Percentiles rank a stretch among this genome's conserved stretches.
These are phyloP conservation scores for Ramularia endophylla DNA, from an alignment of 2,329 filamentous ascomycete species.

Conservation along the genomic window DNA sequence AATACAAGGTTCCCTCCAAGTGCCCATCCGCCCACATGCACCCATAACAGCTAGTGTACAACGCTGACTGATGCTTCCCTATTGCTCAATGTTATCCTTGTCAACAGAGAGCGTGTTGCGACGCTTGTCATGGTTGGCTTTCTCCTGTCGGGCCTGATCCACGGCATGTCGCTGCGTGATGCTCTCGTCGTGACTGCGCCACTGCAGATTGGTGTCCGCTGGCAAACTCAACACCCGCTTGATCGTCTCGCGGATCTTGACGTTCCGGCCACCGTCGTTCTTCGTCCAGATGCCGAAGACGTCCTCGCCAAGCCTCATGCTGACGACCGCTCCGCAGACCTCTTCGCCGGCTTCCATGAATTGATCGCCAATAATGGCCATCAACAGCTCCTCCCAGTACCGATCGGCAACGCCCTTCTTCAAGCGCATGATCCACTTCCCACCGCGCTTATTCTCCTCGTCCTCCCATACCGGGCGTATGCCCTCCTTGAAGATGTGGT, in stretches of 20 bases:
- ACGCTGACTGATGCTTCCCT: no score
- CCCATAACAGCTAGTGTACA: no score
- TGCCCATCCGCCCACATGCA: no score
- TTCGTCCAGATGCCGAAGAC: conserved; percentile 98
- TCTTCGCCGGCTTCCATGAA: conserved; percentile 90
- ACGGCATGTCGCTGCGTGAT: conserved; percentile 88
- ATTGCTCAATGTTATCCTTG: conserved; percentile 8
- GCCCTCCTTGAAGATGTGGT: conserved; percentile 95
- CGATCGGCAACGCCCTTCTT: conserved; percentile 97
- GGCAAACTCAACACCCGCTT: conserved; percentile 84
- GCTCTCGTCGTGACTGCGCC: conserved; percentile 94
- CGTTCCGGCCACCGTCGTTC: conserved; percentile 84
- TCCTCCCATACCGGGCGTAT: conserved; percentile 98
- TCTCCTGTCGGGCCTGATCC: conserved; percentile 86
- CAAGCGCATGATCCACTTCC: conserved; percentile 94
- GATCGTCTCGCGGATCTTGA: conserved; percentile 97
- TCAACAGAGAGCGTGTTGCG: conserved; percentile 31
- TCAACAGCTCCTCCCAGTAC: conserved; percentile 91
- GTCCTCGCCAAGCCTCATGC: conserved; percentile 91
- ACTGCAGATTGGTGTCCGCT: conserved; percentile 82
- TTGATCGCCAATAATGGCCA: conserved; percentile 89
- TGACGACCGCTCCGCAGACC: conserved; percentile 90
- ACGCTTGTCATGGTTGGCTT: conserved; percentile 49
- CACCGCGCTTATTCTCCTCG: conserved; percentile 89
- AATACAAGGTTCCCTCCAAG: no score